Conservation (phyloP, 2,329 filamentous ascomycete genomes). For the Aspergillus phoenicis region DNA sequence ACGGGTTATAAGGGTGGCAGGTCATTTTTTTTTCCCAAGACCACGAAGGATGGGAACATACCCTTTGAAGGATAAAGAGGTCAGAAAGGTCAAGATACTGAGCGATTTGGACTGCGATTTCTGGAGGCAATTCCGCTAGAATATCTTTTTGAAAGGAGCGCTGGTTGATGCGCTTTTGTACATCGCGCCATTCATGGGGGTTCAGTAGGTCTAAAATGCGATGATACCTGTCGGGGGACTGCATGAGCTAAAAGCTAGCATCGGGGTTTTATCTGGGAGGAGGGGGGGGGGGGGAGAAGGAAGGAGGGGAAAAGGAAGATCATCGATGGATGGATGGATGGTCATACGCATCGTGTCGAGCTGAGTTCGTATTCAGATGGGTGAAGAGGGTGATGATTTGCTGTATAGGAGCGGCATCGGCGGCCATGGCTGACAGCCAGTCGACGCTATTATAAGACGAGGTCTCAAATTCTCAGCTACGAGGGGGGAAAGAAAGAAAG, state of each 20-base stretch:
- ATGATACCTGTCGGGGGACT: constrained; percentile 27
- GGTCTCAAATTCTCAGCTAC: neutral
- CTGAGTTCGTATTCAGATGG: constrained; percentile 22
- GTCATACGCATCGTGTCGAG: constrained; percentile 26
- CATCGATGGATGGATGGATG: neutral
- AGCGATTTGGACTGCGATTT: constrained; percentile 34
- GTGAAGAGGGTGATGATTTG: constrained; percentile 27
- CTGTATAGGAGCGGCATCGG: neutral
- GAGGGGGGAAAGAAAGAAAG: too few relatives aligned
- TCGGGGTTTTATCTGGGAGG: neutral
- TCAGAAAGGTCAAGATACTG: constrained; percentile 32
- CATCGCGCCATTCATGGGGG: constrained; percentile 35
- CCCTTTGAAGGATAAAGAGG: constrained; percentile 31
- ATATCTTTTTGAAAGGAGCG: constrained; percentile 36
- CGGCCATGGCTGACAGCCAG: neutral
- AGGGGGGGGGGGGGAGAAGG: neutral
- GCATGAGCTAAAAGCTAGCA: neutral
- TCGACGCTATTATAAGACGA: neutral
- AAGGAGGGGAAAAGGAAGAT: neutral
- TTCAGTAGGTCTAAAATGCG: constrained; percentile 32
- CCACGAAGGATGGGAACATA: constrained; percentile 17
- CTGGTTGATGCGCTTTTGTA: constrained; percentile 25
- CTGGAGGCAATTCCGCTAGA: constrained; percentile 35
- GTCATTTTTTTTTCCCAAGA: too few relatives aligned
- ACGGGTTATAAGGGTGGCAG: neutral